Conservation (phyloP, 2,329 filamentous ascomycete genomes). For the Botrytis pseudocinerea region DNA sequence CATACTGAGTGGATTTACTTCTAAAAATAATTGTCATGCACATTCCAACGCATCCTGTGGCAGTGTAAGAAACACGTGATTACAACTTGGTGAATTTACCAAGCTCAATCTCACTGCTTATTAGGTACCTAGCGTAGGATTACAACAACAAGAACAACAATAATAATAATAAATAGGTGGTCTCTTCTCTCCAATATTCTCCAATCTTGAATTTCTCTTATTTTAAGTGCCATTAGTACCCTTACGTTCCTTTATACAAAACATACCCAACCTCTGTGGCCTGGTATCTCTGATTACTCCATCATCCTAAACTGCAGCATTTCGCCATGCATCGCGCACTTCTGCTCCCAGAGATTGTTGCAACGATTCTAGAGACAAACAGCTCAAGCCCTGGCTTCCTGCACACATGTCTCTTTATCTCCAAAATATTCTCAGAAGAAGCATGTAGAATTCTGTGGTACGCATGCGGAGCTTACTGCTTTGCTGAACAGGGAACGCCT, state of each 20-base stretch:
- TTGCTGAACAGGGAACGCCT: background rate
- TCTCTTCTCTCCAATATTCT: background rate
- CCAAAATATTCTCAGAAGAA: slow-evolving; percentile 11
- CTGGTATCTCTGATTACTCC: background rate
- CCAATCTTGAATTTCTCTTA: too few species aligned
- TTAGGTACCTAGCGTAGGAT: background rate
- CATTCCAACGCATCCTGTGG: background rate
- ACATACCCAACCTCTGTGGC: background rate
- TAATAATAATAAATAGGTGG: background rate
- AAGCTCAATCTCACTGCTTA: background rate
- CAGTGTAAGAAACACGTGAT: background rate
- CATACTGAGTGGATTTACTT: background rate
- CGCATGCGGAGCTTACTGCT: background rate
- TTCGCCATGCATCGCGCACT: slow-evolving; percentile 10
- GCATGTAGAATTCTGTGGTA: slow-evolving; percentile 4
- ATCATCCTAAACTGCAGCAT: background rate
- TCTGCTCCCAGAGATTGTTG: background rate
- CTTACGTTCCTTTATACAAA: background rate
- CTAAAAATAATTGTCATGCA: background rate
- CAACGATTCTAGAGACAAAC: background rate
- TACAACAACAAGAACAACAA: background rate
- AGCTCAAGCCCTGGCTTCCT: background rate
- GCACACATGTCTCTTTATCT: slow-evolving; percentile 5
- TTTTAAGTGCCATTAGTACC: background rate
- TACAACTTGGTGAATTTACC: background rate